Percentiles rank a stretch among this genome's conserved stretches.
phyloP scores from a whole-genome alignment of 2,329 filamentous ascomycete genomes.

The Sporothrix mexicana region DNA sequence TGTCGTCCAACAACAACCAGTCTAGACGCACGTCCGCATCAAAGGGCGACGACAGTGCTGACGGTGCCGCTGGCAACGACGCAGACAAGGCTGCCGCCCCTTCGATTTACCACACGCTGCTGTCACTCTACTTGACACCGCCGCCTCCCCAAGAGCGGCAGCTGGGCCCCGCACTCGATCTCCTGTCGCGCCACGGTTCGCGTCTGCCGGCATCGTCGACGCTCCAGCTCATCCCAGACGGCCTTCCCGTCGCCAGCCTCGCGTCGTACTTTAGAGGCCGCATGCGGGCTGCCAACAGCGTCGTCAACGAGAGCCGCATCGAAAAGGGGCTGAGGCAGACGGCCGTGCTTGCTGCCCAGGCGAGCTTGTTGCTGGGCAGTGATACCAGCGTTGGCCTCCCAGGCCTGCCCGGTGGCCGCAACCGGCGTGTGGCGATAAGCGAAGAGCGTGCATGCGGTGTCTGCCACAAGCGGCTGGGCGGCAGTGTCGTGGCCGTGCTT shows the following conservation, averaged over 20 bases:
- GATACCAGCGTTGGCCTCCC: not conserved
- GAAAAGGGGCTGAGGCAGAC: constrained; percentile 77
- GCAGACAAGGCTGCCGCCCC: constrained; percentile 54
- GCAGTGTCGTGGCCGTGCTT: constrained; percentile 88
- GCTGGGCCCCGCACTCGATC: constrained; percentile 78
- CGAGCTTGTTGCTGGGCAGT: constrained; percentile 74
- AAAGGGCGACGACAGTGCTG: constrained; percentile 36
- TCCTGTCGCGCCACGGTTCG: constrained; percentile 91
- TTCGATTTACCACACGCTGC: constrained; percentile 89
- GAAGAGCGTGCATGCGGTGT: constrained; percentile 91
- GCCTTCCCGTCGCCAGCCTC: constrained; percentile 77
- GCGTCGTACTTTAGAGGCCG: constrained; percentile 91
- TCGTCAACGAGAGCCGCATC: constrained; percentile 80
- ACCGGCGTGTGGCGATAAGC: constrained; percentile 74
- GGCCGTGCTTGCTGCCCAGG: constrained; percentile 78
- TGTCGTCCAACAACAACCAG: constrained; percentile 16
- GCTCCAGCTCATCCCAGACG: constrained; percentile 80
- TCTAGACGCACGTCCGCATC: constrained; percentile 43
- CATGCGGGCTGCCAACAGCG: constrained; percentile 82
- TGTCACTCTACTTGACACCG: constrained; percentile 87
- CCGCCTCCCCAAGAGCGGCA: constrained; percentile 73
- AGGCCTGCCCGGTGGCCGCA: constrained; percentile 55
- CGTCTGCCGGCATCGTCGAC: constrained; percentile 87
- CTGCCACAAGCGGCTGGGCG: constrained; percentile 90
- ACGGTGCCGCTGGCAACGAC: constrained; percentile 38